phyloP scores from a whole-genome alignment of 495 filamentous ascomycete species.

The Aspergillus conjunctus region DNA sequence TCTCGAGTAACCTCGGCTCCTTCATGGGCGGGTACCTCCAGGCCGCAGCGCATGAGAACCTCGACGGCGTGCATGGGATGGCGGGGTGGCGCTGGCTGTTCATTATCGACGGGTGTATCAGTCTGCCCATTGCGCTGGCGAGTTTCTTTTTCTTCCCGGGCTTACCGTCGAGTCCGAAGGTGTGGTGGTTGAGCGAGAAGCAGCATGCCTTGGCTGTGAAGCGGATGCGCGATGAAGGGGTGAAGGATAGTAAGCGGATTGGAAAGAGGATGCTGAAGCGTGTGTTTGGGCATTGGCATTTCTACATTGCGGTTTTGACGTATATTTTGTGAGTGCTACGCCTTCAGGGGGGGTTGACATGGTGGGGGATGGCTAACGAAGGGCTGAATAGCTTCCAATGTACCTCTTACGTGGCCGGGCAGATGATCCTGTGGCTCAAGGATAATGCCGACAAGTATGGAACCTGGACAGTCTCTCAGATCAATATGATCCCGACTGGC shows the following conservation, averaged over 20 bases:
- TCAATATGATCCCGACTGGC: conserved; percentile 29
- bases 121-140: conserved; percentile 61
- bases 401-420: conserved; percentile 23
- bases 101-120: conserved; percentile 64
- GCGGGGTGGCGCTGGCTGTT: conserved; percentile 77
- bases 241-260: conserved; percentile 23
- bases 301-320: conserved; percentile 23
- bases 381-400: conserved; percentile 21
- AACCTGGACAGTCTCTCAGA: conserved; percentile 24
- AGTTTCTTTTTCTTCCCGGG: conserved; percentile 75
- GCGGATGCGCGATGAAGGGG: conserved; percentile 20
- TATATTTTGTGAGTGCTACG: conserved; percentile 21
- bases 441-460: conserved; percentile 15
- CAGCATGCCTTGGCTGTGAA: conserved; percentile 10
- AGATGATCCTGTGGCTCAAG: conserved; percentile 30
- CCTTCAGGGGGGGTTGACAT: not conserved
- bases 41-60: conserved; percentile 43
- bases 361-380: not conserved
- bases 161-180: conserved; percentile 44
- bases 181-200: conserved; percentile 15
- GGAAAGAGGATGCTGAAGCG: conserved; percentile 26
- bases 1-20: conserved; percentile 60
- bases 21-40: conserved; percentile 65
- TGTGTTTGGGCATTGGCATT: conserved; percentile 25
- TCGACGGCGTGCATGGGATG: conserved; percentile 50